Percentiles rank a stretch among this genome's conserved stretches.
These are phyloP conservation scores for Fraxinus ornus DNA, from an alignment of 305 asterid species.

Conservation along the genomic window DNA sequence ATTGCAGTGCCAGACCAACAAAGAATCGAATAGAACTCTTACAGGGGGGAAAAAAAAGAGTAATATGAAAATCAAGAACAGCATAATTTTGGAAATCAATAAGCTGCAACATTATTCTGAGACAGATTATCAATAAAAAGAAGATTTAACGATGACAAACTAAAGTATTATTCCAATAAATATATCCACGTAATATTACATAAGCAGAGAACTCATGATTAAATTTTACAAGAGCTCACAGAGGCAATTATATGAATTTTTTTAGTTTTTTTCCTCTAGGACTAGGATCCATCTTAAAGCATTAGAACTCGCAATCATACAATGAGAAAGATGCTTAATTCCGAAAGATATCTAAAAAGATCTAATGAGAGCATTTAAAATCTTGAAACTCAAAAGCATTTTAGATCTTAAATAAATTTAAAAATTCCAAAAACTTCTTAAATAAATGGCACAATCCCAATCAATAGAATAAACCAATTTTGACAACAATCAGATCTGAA, in stretches of 20 bases:
- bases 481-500: constrained; percentile 55
- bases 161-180: neutral
- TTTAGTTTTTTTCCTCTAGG: constrained; percentile 1
- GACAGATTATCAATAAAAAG: neutral
- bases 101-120: constrained; percentile 12
- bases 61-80: constrained; percentile 10
- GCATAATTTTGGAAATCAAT: neutral
- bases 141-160: neutral
- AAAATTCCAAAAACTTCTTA: constrained; percentile 3
- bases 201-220: neutral
- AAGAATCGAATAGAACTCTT: neutral
- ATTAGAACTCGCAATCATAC: neutral
- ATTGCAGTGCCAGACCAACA: neutral
- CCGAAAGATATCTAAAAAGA: neutral
- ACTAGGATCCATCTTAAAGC: constrained; percentile 25
- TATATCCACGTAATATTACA: neutral
- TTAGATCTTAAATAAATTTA: constrained; percentile 43
- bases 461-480: constrained; percentile 23
- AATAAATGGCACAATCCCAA: constrained; percentile 11
- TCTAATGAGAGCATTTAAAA: neutral
- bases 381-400: constrained; percentile 28
- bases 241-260: neutral
- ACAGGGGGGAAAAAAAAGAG: neutral
- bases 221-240: neutral
- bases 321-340: neutral